Conservation (phyloP, 176 grass and related monocot genomes). For the Eleusine indica region DNA sequence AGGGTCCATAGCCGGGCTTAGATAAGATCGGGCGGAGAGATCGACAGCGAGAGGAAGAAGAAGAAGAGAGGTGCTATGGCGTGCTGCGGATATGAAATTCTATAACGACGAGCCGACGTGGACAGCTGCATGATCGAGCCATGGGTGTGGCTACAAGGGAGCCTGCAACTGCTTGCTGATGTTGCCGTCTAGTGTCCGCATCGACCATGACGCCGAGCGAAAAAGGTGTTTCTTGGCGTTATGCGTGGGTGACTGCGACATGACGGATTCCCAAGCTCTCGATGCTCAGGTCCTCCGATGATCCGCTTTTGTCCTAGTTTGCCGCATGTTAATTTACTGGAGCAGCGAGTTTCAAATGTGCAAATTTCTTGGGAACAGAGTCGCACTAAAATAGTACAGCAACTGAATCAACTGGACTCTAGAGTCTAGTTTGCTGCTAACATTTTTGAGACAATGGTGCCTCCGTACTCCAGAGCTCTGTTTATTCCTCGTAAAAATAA, state of each 20-base stretch:
- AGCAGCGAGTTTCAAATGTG: neutral
- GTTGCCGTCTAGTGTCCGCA: neutral
- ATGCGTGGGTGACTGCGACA: constrained; percentile 28
- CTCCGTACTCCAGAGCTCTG: too few species aligned
- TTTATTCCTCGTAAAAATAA: too few species aligned
- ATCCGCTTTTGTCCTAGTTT: constrained; percentile 46
- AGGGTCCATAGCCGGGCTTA: neutral
- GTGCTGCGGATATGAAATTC: neutral
- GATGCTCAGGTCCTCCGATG: neutral
- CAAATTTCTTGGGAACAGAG: neutral
- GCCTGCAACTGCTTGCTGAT: constrained; percentile 16
- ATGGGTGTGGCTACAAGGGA: constrained; percentile 39
- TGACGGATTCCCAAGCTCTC: constrained; percentile 39
- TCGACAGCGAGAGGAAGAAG: constrained; percentile 6
- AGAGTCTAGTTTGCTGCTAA: too few species aligned
- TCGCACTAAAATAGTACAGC: neutral
- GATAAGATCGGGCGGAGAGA: constrained; percentile 38
- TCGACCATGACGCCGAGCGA: constrained; percentile 26
- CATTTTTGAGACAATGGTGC: too few species aligned
- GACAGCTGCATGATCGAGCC: constrained; percentile 41
- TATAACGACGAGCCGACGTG: constrained; percentile 9
- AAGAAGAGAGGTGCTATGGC: neutral
- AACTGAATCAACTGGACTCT: neutral
- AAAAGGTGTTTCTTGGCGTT: constrained; percentile 52
- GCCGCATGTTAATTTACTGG: neutral